These are phyloP conservation scores for Aspergillus ochraceus DNA, from an alignment of 2,329 filamentous ascomycete species.

Conservation along the genomic window DNA sequence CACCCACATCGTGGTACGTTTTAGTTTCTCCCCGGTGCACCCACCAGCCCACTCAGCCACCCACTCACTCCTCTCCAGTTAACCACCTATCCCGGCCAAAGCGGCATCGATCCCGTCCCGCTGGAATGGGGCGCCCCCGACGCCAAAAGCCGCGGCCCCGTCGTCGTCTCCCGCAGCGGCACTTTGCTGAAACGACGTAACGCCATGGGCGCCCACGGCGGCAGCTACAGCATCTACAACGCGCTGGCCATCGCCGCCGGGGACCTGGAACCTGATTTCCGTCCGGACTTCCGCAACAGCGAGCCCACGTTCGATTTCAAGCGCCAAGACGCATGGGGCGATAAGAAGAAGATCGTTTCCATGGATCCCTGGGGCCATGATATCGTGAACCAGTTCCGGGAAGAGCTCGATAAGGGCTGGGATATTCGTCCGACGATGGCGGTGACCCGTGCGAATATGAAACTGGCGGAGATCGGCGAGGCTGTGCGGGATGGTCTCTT, in stretches of 20 bases:
- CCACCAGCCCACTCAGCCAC: not conserved
- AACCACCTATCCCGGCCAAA: slow-evolving; percentile 89
- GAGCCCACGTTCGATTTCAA: slow-evolving; percentile 89
- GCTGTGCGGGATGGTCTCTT: slow-evolving; percentile 79
- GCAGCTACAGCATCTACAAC: slow-evolving; percentile 95
- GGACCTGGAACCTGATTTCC: slow-evolving; percentile 80
- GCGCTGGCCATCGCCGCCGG: slow-evolving; percentile 90
- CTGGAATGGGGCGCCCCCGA: slow-evolving; percentile 85
- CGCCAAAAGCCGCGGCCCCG: slow-evolving; percentile 73
- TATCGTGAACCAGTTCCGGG: slow-evolving; percentile 74
- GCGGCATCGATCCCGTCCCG: slow-evolving; percentile 85
- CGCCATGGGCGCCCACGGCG: slow-evolving; percentile 73
- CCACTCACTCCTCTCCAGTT: slow-evolving; percentile 36
- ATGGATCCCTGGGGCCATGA: slow-evolving; percentile 96
- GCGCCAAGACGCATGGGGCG: slow-evolving; percentile 84
- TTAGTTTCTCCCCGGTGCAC: not conserved
- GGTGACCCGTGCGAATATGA: slow-evolving; percentile 92
- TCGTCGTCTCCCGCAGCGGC: slow-evolving; percentile 66
- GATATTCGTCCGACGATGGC: slow-evolving; percentile 90
- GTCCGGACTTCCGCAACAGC: slow-evolving; percentile 76
- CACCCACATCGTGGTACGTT: slow-evolving; percentile 36
- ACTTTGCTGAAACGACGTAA: slow-evolving; percentile 35
- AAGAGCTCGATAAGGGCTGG: slow-evolving; percentile 67
- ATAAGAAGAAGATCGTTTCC: slow-evolving; percentile 90
- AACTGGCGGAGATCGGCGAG: slow-evolving; percentile 89